Base-by-base conservation (phyloP, 1,139 yeast genomes). In the Pichia sp. region DNA sequence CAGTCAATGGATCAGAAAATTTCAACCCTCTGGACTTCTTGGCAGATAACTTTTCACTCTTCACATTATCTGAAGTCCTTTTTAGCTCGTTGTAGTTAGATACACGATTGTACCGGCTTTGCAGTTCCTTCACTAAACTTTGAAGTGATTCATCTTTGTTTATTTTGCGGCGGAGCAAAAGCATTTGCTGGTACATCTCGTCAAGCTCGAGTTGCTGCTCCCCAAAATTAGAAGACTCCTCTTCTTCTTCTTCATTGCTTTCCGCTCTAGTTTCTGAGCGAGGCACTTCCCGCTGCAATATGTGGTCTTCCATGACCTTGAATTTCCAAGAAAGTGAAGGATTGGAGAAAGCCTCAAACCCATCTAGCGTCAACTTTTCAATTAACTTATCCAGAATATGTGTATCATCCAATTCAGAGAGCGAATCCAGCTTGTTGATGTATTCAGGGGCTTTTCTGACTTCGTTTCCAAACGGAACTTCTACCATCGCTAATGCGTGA, bases 281-380 rank as follows among this genome's bases (percentile, higher is more conserved):
- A 1, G 65, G 75, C 1, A 66, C 72, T 3, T 68, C 70, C 1
- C 76, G 69, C 57, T 87, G 92, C 49, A 90, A 70, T 16, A 89
- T 76, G 57, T 82, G 81, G 55, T 87, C 86, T 63, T 85, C 84
- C 30, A 90, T 69, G 0, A 84, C 72, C 57, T 80, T 78, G 67
- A 82, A 85, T 63, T 84, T 87, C 74, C 82, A 84, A 56, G 82
- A 83, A 46, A 90, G 69, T 1, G 79, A 72, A 0, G 96, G 96
- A 65, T 87, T 90, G 11, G 50, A 62, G 50, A 52, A 61, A 60
- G 59, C 61, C 61, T 53, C 49, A 66, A 51, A 53, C 58, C 54
- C 53, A 66, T 47, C 50, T 1, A 43, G 45, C 1, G 29, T 50
- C 26, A 64, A 26, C 3, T 48, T 41, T 4, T 50, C 34, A 4